These are phyloP conservation scores for Bifiguratus adelaidae DNA, from an alignment of 192 early-diverging fungal species.

Conservation along the genomic window DNA sequence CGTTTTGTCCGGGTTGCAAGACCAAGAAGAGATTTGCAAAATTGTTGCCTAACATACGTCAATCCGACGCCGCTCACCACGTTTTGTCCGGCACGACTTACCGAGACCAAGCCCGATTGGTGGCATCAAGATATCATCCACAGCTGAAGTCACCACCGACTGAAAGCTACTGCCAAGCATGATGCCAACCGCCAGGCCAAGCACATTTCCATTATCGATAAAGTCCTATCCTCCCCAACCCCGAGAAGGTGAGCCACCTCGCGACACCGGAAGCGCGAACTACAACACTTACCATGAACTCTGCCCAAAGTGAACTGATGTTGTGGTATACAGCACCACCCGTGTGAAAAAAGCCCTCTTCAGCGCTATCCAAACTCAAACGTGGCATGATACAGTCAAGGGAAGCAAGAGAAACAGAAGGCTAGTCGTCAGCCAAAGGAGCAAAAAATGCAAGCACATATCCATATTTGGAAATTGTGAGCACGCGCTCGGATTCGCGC, in stretches of 20 bases:
- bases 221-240: not conserved
- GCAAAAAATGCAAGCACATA: too few species aligned
- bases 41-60: conserved; percentile 13
- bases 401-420: not conserved
- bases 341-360: not conserved
- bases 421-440: too few species aligned
- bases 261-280: not conserved
- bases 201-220: conserved; percentile 37
- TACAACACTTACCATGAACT: conserved; percentile 1
- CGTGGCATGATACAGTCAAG: too few species aligned
- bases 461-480: too few species aligned
- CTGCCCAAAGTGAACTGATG: conserved; percentile 1
- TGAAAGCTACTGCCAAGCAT: conserved; percentile 49
- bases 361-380: conserved; percentile 1
- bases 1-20: not conserved
- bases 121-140: conserved; percentile 40
- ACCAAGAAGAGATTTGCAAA: conserved; percentile 14
- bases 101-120: conserved; percentile 44
- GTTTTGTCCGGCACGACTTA: too few species aligned
- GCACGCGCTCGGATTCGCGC: too few species aligned
- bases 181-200: conserved; percentile 54
- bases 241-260: not conserved
- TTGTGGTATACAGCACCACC: not conserved
- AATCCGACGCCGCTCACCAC: conserved; percentile 27
- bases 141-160: conserved; percentile 13